phyloP scores from a whole-genome alignment of 257 asterid genomes.

The Ilex asprella region DNA sequence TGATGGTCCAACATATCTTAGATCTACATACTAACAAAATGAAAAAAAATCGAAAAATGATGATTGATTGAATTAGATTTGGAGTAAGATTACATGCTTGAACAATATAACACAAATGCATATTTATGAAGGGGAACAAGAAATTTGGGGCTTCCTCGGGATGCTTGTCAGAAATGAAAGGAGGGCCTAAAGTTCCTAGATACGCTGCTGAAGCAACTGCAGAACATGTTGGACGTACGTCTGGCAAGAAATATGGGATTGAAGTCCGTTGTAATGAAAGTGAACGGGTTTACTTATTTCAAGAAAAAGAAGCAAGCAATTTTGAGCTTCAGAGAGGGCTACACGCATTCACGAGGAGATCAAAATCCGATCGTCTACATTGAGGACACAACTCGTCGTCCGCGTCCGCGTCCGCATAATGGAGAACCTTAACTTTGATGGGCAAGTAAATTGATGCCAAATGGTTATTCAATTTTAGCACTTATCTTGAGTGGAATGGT shows the following conservation, averaged over 20 bases:
- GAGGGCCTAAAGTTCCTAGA: slow-evolving; percentile 46
- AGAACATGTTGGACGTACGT: slow-evolving; percentile 77
- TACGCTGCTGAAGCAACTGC: slow-evolving; percentile 83
- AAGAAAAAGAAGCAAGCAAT: slow-evolving; percentile 75
- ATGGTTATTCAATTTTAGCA: too few relatives aligned
- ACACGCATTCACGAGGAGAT: slow-evolving; percentile 55
- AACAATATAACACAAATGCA: too few relatives aligned
- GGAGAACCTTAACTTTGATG: slow-evolving; percentile 15
- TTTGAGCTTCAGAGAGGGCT: slow-evolving; percentile 75
- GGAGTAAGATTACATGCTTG: too few relatives aligned
- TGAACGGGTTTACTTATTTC: slow-evolving; percentile 61
- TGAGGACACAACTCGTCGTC: slow-evolving; percentile 80
- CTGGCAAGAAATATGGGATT: slow-evolving; percentile 54
- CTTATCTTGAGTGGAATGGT: too few relatives aligned
- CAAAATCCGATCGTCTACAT: slow-evolving; percentile 60
- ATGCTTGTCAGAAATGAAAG: slow-evolving; percentile 50
- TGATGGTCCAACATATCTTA: too few relatives aligned
- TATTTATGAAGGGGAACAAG: slow-evolving; percentile 42
- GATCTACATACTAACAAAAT: too few relatives aligned
- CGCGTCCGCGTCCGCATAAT: slow-evolving; percentile 77
- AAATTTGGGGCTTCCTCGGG: slow-evolving; percentile 73
- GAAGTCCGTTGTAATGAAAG: slow-evolving; percentile 78
- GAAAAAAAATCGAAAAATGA: too few relatives aligned
- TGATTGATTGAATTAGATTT: too few relatives aligned
- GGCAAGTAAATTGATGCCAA: too few relatives aligned